phyloP scores from a whole-genome alignment of 1,139 yeast genomes.

The Nematodospora anomalae region DNA sequence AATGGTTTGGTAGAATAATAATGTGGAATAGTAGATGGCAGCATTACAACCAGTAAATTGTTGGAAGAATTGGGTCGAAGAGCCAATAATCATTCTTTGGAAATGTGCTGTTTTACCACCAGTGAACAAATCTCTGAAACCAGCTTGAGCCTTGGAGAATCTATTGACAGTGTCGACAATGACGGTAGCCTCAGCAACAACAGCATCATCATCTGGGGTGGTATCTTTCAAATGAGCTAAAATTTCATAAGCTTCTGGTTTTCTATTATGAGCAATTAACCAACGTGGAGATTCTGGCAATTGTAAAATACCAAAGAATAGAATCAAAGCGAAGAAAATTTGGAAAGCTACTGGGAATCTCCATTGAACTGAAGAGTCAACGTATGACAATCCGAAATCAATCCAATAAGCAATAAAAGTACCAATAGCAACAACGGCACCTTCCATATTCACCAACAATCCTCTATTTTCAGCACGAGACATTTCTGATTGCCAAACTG shows the following conservation, averaged over 20 bases:
- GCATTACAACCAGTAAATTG: conserved; percentile 68
- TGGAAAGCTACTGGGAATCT: conserved; percentile 51
- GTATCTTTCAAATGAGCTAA: conserved; percentile 42
- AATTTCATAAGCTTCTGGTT: conserved; percentile 48
- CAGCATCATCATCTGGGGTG: conserved; percentile 42
- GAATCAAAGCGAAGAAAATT: conserved; percentile 37
- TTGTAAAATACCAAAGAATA: conserved; percentile 35
- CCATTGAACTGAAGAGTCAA: conserved; percentile 51
- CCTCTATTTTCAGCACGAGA: conserved; percentile 74
- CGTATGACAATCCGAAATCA: conserved; percentile 69
- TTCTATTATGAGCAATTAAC: conserved; percentile 56
- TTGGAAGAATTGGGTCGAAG: conserved; percentile 59
- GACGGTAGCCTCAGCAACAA: conserved; percentile 43
- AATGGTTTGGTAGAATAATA: conserved; percentile 57
- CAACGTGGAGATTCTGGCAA: conserved; percentile 78
- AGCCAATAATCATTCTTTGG: conserved; percentile 59
- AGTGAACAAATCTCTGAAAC: conserved; percentile 52
- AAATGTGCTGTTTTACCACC: conserved; percentile 60
- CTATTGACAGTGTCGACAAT: conserved; percentile 45
- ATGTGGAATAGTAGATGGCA: conserved; percentile 66
- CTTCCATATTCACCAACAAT: conserved; percentile 65
- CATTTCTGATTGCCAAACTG: conserved; percentile 81
- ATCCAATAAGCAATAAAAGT: conserved; percentile 75
- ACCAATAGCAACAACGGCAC: conserved; percentile 70
- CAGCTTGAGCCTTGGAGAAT: conserved; percentile 37